Conservation (phyloP, 2,329 filamentous ascomycete genomes). For the Setomelanomma holmii region DNA sequence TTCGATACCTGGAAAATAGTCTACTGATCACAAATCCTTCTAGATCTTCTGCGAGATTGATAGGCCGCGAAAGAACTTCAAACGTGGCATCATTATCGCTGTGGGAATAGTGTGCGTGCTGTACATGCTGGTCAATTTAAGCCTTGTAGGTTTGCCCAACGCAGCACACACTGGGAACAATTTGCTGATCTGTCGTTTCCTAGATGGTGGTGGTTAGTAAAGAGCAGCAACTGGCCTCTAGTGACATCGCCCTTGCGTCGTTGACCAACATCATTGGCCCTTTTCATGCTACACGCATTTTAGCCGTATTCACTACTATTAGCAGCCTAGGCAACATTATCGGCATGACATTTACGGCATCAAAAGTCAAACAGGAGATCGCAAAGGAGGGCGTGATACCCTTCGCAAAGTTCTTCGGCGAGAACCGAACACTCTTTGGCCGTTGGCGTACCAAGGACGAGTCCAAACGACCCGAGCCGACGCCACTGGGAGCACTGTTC, state of each 20-base stretch:
- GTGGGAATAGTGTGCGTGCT: slow-evolving; percentile 35
- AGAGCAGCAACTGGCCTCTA: slow-evolving; percentile 12
- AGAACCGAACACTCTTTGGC: slow-evolving; percentile 16
- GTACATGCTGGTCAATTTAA: slow-evolving; percentile 44
- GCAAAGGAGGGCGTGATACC: slow-evolving; percentile 53
- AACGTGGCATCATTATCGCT: slow-evolving; percentile 12
- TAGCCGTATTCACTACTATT: slow-evolving; percentile 61
- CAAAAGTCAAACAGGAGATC: slow-evolving; percentile 61
- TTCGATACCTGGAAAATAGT: too few relatives aligned
- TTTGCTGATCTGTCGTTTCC: too few relatives aligned
- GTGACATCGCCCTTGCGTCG: slow-evolving; percentile 21
- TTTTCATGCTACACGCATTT: slow-evolving; percentile 49
- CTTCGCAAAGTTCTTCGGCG: slow-evolving; percentile 26
- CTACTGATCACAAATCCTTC: neutral
- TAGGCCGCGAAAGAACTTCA: slow-evolving; percentile 19
- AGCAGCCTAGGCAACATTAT: slow-evolving; percentile 65
- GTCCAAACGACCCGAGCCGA: slow-evolving; percentile 12
- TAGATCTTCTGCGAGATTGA: slow-evolving; percentile 27
- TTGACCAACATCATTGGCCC: slow-evolving; percentile 33
- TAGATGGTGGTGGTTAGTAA: slow-evolving; percentile 38
- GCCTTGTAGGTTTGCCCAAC: slow-evolving; percentile 2
- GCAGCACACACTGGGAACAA: too few relatives aligned
- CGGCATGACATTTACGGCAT: slow-evolving; percentile 63
- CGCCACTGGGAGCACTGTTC: slow-evolving; percentile 23
- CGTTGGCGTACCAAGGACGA: slow-evolving; percentile 3